Evolutionary conservation across 257 asterid genomes (phyloP), one percentile per base, ranked within the genome.

Genomic region (Solanum rostratum): DNA sequence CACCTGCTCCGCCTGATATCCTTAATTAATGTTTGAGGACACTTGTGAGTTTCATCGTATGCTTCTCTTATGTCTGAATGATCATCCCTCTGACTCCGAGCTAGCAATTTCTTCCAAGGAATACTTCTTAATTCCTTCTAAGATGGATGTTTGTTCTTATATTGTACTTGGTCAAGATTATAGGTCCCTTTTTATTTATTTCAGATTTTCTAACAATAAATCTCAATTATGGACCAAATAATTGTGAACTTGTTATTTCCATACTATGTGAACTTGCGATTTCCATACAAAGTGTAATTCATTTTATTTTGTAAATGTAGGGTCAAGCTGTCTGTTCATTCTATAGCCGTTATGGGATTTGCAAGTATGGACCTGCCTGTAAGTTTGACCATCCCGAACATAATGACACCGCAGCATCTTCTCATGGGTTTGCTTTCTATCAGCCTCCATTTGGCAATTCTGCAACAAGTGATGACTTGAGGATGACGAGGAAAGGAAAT

Each of bases 301-400:
- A 24, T 43, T 33, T 81, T 80, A 52, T 37, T 54, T 50, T 46
- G 24, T 74, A 82, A 30, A 57, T 90, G 85, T 91, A 95, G 98
- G 99, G 92, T 82, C 96, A 92, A 88, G 89, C 95, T 71, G 86
- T 94, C 82, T 95, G 99, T 88, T 87, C 96, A 15, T 91, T 89
- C 89, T 95, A 92, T 86, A 92, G 89, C 57, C 94, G 94, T 33
- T 94, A 92, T 27, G 99, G 98, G 78, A 95, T 94, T 71, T 95
- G 99, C 97, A 95, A 95, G 92, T 94, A 84, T 43, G 98, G 99
- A 60, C 98, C 97, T 9, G 93, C 94, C 68, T 95, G 99, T 88
- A 92, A 90, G 85, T 95, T 90, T 49, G 95, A 95, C 85, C 99
- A 95, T 82, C 97, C 99, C 4, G 82, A 78, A 78, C 62, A 88